A percentile compares a stretch with the other conserved stretches of the same genome.
These are phyloP conservation scores for Telfairia occidentalis DNA, from an alignment of 331 rosid genomes.

Conservation along the genomic window DNA sequence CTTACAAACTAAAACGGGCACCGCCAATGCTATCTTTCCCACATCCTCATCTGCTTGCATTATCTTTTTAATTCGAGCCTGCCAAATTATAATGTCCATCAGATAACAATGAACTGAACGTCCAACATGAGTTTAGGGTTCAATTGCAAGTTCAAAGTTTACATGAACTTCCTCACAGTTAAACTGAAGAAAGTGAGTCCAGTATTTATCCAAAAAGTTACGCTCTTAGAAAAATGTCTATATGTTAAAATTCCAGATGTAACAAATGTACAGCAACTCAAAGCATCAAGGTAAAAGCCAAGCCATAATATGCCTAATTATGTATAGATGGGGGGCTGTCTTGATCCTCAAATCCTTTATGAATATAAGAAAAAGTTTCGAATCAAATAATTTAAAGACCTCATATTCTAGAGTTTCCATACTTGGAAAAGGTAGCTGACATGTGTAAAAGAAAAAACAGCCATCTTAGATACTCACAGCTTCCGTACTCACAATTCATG, in stretches of 20 bases:
- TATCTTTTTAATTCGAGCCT: conserved; percentile 93
- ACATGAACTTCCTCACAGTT: background rate
- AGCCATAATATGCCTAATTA: background rate
- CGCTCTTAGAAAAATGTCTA: background rate
- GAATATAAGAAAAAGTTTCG: too few species aligned
- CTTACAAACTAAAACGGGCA: conserved; percentile 99
- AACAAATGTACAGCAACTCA: background rate
- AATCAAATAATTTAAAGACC: background rate
- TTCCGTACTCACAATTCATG: background rate
- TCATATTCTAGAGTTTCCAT: background rate
- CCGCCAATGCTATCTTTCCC: conserved; percentile 94
- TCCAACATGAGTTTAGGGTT: background rate
- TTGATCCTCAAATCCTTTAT: background rate
- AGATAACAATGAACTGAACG: conserved; percentile 1
- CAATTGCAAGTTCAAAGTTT: background rate
- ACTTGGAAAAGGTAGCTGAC: background rate
- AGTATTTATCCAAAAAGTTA: background rate
- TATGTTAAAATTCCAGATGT: background rate
- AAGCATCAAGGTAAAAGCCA: background rate
- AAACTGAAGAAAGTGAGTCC: background rate
- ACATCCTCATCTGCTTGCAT: conserved; percentile 99
- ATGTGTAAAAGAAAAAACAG: background rate
- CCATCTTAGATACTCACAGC: background rate
- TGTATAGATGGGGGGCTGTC: background rate
- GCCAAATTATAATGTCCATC: conserved; percentile 15